Evolutionary conservation across 371 early-diverging fungal genomes (phyloP).

Genomic region (Circinella umbellata): DNA sequence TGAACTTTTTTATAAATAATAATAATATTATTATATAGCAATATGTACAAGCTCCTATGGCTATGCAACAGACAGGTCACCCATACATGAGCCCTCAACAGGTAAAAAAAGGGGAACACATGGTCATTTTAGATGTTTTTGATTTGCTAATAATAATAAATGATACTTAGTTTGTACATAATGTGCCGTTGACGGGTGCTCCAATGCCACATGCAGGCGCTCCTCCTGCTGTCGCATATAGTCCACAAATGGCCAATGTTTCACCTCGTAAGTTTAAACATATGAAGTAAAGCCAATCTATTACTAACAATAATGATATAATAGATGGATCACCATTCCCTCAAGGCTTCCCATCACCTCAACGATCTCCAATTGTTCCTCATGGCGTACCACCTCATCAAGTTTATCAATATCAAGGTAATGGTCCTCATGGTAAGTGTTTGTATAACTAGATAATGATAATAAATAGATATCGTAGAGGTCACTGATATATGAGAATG

Average conservation of each 20-base stretch:
- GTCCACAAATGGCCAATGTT: constrained; percentile 51
- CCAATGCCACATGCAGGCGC: constrained; percentile 42
- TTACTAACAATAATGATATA: no score
- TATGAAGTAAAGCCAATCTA: no score
- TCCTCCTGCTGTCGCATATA: constrained; percentile 39
- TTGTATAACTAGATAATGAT: background rate
- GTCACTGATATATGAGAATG: background rate
- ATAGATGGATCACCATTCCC: constrained; percentile 52
- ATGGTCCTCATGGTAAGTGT: constrained; percentile 32
- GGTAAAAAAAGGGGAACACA: background rate
- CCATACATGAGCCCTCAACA: constrained; percentile 51
- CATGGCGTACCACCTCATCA: constrained; percentile 55
- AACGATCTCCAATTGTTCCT: constrained; percentile 57
- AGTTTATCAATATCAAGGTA: constrained; percentile 60
- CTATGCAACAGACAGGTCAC: constrained; percentile 42
- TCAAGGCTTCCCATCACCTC: constrained; percentile 54
- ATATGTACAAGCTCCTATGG: constrained; percentile 40
- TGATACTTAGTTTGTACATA: constrained; percentile 39
- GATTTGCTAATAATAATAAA: background rate
- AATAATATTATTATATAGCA: constrained; percentile 5
- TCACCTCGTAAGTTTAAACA: constrained; percentile 41
- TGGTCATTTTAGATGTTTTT: background rate
- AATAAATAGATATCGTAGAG: no score
- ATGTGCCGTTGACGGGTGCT: constrained; percentile 38
- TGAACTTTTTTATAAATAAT: no score